Evolutionary conservation across 2,329 filamentous ascomycete genomes (phyloP), one percentile per base, ranked within the genome.

Genomic region (Aspergillus quadricinctus): DNA sequence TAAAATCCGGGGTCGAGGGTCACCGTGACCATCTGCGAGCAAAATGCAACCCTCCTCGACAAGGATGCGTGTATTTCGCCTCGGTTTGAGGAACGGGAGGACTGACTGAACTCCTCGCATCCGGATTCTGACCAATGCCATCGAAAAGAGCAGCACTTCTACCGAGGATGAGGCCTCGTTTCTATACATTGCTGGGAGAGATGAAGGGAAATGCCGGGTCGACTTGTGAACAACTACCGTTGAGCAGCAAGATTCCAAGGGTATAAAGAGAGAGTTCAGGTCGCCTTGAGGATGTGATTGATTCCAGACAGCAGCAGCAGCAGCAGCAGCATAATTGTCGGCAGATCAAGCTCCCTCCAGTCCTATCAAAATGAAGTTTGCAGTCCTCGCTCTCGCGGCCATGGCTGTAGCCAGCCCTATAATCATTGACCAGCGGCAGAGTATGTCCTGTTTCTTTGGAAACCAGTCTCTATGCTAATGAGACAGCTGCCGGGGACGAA

Each of bases 401-500:
- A 23, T 23, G n/a, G 41, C 41, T 45, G n/a, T 45, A 23, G 41
- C 41, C 41, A 45, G 41, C 9, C 41, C 41, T 9, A 8, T 45
- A 8, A 10, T 8, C 19, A 19, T 45, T 23, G 41, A 23, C 10
- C 4, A 11, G 41, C 41, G 41, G n/a, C 41, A 45, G 10, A 4
- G 41, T 45, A 45, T 23, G n/a, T 10, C 8, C 19, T 19, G 1
- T 11, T 5, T 23, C 41, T 11, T 23, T 23, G 9, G 3, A 19
- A 11, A 45, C 3, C n/a, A 11, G 19, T 10, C 10, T 23, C 41
- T 14, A 11, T 23, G 41, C 41, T 45, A 23, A 45, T 8, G 19
- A 23, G 8, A 21, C 41, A 45, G 41, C 17, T 23, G 41, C 19
- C 19, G 41, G 7, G 19, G 74, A 74, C 9, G 76, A 78, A 40